Evolutionary conservation across 1,284 basidiomycete species (phyloP).

Genomic region (Rhodotorula sp.): DNA sequence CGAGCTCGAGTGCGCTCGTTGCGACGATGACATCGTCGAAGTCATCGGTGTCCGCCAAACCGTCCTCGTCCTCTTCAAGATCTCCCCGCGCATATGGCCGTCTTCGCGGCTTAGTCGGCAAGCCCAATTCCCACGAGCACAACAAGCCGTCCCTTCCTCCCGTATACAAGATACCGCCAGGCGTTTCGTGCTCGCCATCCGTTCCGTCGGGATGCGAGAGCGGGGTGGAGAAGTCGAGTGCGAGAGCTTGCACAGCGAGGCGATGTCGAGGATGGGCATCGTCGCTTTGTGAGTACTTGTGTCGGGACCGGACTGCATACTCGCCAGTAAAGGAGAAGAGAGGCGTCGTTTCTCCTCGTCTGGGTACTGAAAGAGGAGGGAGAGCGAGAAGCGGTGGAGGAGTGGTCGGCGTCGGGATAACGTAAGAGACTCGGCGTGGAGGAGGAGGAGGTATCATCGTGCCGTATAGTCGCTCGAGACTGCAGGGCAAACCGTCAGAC

Average conservation of each 20-base stretch:
- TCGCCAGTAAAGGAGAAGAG: constrained; percentile 32
- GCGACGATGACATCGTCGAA: constrained; percentile 5
- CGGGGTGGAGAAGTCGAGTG: constrained; percentile 77
- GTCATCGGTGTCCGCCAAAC: constrained; percentile 52
- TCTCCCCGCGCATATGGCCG: constrained; percentile 46
- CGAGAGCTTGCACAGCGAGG: constrained; percentile 80
- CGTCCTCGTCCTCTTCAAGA: constrained; percentile 20
- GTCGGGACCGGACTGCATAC: constrained; percentile 20
- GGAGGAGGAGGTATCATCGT: constrained; percentile 22
- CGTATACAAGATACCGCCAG: constrained; percentile 89
- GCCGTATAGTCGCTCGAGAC: constrained; percentile 12
- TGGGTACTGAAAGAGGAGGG: constrained; percentile 60
- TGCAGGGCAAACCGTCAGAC: neutral
- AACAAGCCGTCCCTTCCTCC: constrained; percentile 90
- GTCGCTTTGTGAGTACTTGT: constrained; percentile 17
- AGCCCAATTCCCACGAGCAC: constrained; percentile 82
- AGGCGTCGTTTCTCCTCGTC: constrained; percentile 30
- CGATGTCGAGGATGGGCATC: constrained; percentile 69
- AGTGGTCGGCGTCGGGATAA: constrained; percentile 68
- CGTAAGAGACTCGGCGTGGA: constrained; percentile 70
- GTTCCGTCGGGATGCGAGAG: constrained; percentile 55
- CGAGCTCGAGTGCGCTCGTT: constrained; percentile 18
- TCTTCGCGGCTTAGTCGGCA: constrained; percentile 56
- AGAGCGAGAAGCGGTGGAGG: constrained; percentile 66
- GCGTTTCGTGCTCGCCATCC: constrained; percentile 47